Evolutionary conservation across 768 basidiomycete species (phyloP), one percentile per base, ranked within the genome.

Genomic region (Atractiella rhizophila): DNA sequence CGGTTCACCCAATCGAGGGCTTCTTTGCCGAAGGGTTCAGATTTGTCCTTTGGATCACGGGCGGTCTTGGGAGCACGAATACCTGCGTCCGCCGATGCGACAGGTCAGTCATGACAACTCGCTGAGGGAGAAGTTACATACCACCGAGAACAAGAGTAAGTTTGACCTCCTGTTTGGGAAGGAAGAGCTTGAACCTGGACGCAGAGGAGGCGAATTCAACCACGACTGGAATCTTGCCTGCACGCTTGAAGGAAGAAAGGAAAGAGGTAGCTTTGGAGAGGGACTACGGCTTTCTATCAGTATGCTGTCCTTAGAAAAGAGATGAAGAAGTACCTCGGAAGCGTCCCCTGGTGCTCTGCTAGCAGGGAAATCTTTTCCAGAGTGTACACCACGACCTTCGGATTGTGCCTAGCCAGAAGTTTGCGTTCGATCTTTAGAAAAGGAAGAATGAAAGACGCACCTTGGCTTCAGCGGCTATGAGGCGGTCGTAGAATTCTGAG

Each of bases 121-220:
- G n/a, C n/a, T n/a, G n/a, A n/a, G n/a, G n/a, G n/a, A n/a, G n/a
- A n/a, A n/a, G n/a, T n/a, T n/a, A n/a, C n/a, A n/a, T n/a, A 73
- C 79, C 83, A 42, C 74, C 73, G 20, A 96, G 71, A 1, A 96
- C 91, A 39, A 98, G 63, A 0, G 91, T 98, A 43, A 94, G 60
- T 29, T 75, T 78, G 57, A 85, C 80, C 57, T 88, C 88, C 38
- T 54, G 52, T 42, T 54, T 55, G 11, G 54, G 54, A 20, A 52
- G 25, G 45, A 44, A 44, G 37, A 52, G 40, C 82, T 85, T 98
- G 72, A 86, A 96, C 39, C 88, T 71, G 10, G 86, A 91, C 21
- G 86, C 88, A 27, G 82, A 71, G 30, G 85, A 73, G 39, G 94
- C 83, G 55, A 80, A 91, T 29, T 96, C 86, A 15, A 96, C 80